Evolutionary conservation across 1,139 yeast species (phyloP).

Genomic region (Lodderomyces parapsilosis): DNA sequence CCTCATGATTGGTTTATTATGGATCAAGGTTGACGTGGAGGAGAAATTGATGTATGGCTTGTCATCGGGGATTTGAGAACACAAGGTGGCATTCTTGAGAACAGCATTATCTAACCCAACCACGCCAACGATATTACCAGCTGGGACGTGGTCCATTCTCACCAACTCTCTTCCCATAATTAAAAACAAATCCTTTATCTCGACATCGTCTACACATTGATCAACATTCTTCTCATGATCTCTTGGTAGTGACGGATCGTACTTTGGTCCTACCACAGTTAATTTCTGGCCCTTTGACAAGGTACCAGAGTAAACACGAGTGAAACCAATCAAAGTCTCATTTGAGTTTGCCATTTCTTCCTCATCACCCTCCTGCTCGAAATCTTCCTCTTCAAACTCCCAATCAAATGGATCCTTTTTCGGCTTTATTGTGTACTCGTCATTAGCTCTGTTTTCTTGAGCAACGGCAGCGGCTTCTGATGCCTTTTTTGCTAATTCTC

Average conservation of each 20-base stretch:
- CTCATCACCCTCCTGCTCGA: constrained; percentile 34
- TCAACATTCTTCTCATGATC: constrained; percentile 36
- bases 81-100: constrained; percentile 82
- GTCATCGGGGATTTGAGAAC: constrained; percentile 41
- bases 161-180: constrained; percentile 93
- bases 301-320: constrained; percentile 87
- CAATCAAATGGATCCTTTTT: constrained; percentile 41
- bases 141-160: constrained; percentile 76
- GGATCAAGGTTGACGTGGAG: constrained; percentile 54
- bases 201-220: constrained; percentile 47
- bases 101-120: constrained; percentile 85
- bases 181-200: constrained; percentile 67
- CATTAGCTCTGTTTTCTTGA: constrained; percentile 21
- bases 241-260: constrained; percentile 67
- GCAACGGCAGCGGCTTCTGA: constrained; percentile 55
- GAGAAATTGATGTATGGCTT: constrained; percentile 73
- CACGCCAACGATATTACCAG: constrained; percentile 94
- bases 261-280: constrained; percentile 81
- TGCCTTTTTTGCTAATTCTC: constrained; percentile 67
- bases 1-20: constrained; percentile 79
- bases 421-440: constrained; percentile 32
- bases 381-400: constrained; percentile 44
- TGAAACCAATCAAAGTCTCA: constrained; percentile 80
- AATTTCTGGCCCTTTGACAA: constrained; percentile 72
- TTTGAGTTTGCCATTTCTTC: constrained; percentile 47